Percentiles rank a stretch among this genome's conserved stretches.
These are phyloP conservation scores for Alloascoidea hylecoeti DNA, from an alignment of 805 yeast species.

Conservation along the genomic window DNA sequence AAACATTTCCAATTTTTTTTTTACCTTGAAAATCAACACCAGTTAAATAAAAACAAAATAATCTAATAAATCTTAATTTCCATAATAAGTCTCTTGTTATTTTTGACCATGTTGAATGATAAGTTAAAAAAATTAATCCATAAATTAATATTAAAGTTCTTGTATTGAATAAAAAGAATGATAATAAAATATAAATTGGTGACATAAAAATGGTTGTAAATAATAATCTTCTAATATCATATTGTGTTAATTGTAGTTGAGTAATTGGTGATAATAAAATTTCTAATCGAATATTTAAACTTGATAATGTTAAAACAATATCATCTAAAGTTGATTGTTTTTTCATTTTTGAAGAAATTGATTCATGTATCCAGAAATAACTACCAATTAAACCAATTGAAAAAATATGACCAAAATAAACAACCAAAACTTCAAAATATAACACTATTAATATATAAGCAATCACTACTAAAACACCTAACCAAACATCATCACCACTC, in stretches of 20 bases:
- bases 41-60: slow-evolving; percentile 66
- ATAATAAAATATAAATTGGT: slow-evolving; percentile 64
- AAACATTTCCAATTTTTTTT: background rate
- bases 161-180: slow-evolving; percentile 60
- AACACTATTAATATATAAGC: slow-evolving; percentile 42
- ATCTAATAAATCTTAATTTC: slow-evolving; percentile 62
- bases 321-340: slow-evolving; percentile 77
- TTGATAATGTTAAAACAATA: slow-evolving; percentile 62
- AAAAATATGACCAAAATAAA: slow-evolving; percentile 69
- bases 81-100: slow-evolving; percentile 76
- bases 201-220: slow-evolving; percentile 79
- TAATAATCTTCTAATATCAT: slow-evolving; percentile 67
- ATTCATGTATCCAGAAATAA: slow-evolving; percentile 12
- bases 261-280: slow-evolving; percentile 72
- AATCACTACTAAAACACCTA: slow-evolving; percentile 47
- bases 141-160: slow-evolving; percentile 44
- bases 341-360: slow-evolving; percentile 28
- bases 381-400: slow-evolving; percentile 25
- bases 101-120: slow-evolving; percentile 76
- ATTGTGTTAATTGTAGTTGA: slow-evolving; percentile 48
- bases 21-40: slow-evolving; percentile 56
- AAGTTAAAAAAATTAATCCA: slow-evolving; percentile 55
- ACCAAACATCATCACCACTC: slow-evolving; percentile 81
- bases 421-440: slow-evolving; percentile 67
- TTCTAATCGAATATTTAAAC: slow-evolving; percentile 64